phyloP scores from a whole-genome alignment of 768 basidiomycete genomes.

The Russula sp. region DNA sequence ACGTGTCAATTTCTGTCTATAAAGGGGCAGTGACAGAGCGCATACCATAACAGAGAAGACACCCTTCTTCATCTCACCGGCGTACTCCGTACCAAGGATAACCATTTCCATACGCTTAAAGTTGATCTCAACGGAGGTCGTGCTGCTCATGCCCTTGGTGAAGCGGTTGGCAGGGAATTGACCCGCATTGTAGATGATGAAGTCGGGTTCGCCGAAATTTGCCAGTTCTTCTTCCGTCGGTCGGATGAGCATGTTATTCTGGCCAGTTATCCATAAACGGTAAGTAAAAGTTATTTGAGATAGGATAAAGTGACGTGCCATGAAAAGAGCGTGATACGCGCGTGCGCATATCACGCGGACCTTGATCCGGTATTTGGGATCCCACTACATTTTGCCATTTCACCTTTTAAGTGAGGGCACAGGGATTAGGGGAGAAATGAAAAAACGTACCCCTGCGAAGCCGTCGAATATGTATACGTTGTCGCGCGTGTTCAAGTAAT shows the following conservation, averaged over 20 bases:
- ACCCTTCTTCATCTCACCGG: constrained; percentile 99
- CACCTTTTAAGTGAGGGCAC: constrained; percentile 10
- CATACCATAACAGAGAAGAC: constrained; percentile 96
- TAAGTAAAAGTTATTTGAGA: not conserved
- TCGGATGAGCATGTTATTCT: constrained; percentile 99
- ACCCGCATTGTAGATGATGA: constrained; percentile 99
- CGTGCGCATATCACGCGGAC: constrained; percentile 98
- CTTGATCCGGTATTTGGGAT: constrained; percentile 99
- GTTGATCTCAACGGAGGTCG: constrained; percentile 99
- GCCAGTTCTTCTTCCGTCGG: constrained; percentile 92
- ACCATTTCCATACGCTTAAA: constrained; percentile 99
- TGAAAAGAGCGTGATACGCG: constrained; percentile 97
- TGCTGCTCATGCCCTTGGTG: constrained; percentile 99
- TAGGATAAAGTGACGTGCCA: constrained; percentile 52
- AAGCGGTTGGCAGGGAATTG: constrained; percentile 99
- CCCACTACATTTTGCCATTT: constrained; percentile 54
- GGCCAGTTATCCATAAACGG: constrained; percentile 13
- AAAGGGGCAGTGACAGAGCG: not conserved
- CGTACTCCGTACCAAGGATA: constrained; percentile 96
- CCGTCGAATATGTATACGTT: constrained; percentile 99
- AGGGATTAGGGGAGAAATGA: not conserved
- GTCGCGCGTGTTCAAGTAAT: constrained; percentile 97
- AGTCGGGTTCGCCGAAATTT: constrained; percentile 95
- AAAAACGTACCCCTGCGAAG: constrained; percentile 66
- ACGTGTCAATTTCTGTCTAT: constrained; percentile 15